phyloP scores from a whole-genome alignment of 2,329 filamentous ascomycete genomes.

The Rhynchosporium agropyri region DNA sequence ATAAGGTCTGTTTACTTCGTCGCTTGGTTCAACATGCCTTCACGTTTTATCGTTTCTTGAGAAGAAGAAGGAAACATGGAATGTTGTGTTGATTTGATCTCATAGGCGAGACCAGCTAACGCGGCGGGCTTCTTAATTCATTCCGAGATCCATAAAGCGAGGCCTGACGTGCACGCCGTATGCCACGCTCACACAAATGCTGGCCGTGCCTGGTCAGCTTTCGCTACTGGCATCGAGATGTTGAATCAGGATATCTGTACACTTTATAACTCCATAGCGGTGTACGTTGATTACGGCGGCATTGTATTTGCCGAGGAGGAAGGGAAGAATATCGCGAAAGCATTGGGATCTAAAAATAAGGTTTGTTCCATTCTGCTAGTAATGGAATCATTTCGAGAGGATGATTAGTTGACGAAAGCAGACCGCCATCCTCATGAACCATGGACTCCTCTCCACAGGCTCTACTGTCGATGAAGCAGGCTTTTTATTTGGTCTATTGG shows the following conservation, averaged over 20 bases:
- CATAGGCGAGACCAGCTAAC: conserved; percentile 58
- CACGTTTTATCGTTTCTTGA: background rate
- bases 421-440: conserved; percentile 69
- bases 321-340: conserved; percentile 62
- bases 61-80: no score
- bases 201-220: conserved; percentile 69
- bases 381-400: background rate
- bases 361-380: conserved; percentile 19
- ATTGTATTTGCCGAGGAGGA: conserved; percentile 66
- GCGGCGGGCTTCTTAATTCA: conserved; percentile 72
- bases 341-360: conserved; percentile 59
- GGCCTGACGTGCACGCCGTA: conserved; percentile 65
- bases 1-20: conserved; percentile 44
- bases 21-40: background rate
- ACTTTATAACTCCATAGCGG: conserved; percentile 65
- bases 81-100: background rate
- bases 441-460: conserved; percentile 72
- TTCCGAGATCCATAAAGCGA: conserved; percentile 66
- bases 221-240: conserved; percentile 69
- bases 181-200: conserved; percentile 69
- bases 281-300: conserved; percentile 67
- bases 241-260: conserved; percentile 68
- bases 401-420: conserved; percentile 30
- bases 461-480: conserved; percentile 73
- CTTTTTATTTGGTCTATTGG: conserved; percentile 69